These are phyloP conservation scores for Ophiostoma fasciatum DNA, from an alignment of 2,329 filamentous ascomycete species.

Conservation along the genomic window DNA sequence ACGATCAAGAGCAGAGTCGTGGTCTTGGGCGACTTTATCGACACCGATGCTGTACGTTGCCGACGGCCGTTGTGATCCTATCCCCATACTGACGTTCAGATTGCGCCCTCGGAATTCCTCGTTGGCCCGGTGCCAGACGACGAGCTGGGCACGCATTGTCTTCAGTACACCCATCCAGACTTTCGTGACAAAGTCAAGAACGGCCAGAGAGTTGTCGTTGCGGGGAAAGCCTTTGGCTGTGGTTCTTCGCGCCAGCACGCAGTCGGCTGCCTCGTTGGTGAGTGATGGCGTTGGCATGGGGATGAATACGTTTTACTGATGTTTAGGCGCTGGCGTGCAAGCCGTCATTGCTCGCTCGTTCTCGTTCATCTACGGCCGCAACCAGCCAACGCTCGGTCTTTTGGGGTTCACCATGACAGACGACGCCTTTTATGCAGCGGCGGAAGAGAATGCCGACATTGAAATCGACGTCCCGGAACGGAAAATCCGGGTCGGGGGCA, in stretches of 20 bases:
- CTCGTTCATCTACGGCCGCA: conserved; percentile 30
- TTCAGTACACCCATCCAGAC: conserved; percentile 24
- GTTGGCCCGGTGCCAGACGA: conserved; percentile 14
- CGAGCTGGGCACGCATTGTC: conserved; percentile 22
- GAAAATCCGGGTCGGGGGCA: conserved; percentile 13
- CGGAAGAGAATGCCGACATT: conserved; percentile 20
- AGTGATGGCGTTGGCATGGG: background rate
- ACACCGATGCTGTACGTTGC: conserved; percentile 24
- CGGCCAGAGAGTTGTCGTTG: conserved; percentile 27
- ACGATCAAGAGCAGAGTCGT: conserved; percentile 22
- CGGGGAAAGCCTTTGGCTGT: conserved; percentile 29
- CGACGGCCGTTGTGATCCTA: too few species aligned
- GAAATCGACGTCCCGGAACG: conserved; percentile 19
- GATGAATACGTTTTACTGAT: background rate
- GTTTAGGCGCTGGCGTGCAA: conserved; percentile 18
- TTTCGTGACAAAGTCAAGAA: conserved; percentile 23
- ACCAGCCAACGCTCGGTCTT: conserved; percentile 29
- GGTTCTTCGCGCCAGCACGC: conserved; percentile 31
- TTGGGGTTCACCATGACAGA: conserved; percentile 26
- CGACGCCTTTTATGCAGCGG: conserved; percentile 22
- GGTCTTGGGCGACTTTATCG: conserved; percentile 27
- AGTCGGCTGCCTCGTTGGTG: conserved; percentile 22
- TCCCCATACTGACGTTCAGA: conserved; percentile 14
- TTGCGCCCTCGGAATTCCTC: conserved; percentile 25
- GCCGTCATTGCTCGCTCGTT: conserved; percentile 30